A percentile compares a stretch with the other conserved stretches of the same genome.
These are phyloP conservation scores for Colletotrichum sp. DNA, from an alignment of 2,329 filamentous ascomycete species.

Conservation along the genomic window DNA sequence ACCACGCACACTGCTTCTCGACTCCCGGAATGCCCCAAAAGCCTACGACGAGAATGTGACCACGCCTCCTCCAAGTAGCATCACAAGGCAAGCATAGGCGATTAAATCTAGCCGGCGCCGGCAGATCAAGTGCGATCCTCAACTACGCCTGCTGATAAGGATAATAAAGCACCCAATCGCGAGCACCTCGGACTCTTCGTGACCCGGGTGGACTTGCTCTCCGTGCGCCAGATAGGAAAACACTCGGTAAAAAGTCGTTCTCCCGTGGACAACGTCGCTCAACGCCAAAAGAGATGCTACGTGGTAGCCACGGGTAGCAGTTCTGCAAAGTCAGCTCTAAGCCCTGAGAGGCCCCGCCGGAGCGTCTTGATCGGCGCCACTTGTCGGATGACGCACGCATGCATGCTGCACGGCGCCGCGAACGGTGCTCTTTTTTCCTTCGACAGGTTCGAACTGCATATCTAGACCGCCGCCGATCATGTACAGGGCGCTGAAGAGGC, in stretches of 20 bases:
- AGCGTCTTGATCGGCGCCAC: background rate
- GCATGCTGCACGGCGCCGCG: constrained; percentile 7
- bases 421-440: background rate
- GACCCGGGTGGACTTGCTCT: background rate
- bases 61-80: background rate
- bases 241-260: background rate
- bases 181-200: background rate
- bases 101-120: background rate
- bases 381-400: background rate
- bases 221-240: background rate
- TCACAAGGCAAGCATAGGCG: background rate
- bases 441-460: background rate
- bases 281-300: background rate
- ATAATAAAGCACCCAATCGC: background rate
- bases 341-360: background rate
- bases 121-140: background rate
- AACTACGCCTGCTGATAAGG: background rate
- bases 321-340: background rate
- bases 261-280: background rate
- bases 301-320: background rate
- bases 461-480: background rate
- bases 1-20: background rate
- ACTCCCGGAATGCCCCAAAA: background rate
- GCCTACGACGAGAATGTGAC: background rate
- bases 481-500: background rate